A percentile compares a stretch with the other conserved stretches of the same genome.
Evolutionary conservation across 371 early-diverging fungal species (phyloP).

Genomic region (Saksenaea vasiformis): DNA sequence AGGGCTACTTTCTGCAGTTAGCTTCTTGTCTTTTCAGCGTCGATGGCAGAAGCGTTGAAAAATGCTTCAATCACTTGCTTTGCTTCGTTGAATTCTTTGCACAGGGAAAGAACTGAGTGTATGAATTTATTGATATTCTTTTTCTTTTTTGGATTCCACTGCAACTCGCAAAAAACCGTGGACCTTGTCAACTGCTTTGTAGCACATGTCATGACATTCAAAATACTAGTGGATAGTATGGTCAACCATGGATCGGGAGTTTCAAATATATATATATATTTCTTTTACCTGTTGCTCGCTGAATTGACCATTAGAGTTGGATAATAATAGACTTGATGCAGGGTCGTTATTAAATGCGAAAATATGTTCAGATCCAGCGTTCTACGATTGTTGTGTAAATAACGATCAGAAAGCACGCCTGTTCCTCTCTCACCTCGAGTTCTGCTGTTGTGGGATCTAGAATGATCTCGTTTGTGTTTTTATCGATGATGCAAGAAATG

Average conservation of each 20-base stretch:
- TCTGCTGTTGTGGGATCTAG: conserved; percentile 85
- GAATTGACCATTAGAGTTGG: conserved; percentile 73
- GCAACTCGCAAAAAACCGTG: conserved; percentile 61
- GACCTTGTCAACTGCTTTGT: conserved; percentile 52
- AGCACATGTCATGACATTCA: conserved; percentile 48
- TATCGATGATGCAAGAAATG: conserved; percentile 70
- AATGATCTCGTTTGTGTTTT: conserved; percentile 57
- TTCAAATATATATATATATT: neutral
- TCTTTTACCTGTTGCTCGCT: conserved; percentile 61
- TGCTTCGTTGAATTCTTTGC: neutral
- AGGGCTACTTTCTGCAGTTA: too few relatives aligned
- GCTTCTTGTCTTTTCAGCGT: too few relatives aligned
- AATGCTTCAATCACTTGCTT: neutral
- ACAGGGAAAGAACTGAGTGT: neutral
- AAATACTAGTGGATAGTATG: conserved; percentile 33
- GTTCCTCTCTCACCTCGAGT: conserved; percentile 52
- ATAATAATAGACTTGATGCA: conserved; percentile 39
- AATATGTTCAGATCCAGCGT: conserved; percentile 76
- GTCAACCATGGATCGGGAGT: neutral
- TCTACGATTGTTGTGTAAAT: conserved; percentile 25
- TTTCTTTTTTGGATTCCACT: conserved; percentile 57
- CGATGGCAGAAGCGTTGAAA: too few relatives aligned
- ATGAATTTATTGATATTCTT: conserved; percentile 52
- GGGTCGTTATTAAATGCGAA: conserved; percentile 78
- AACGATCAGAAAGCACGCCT: neutral